Base-by-base conservation (phyloP, 768 basidiomycete genomes). In the Agaricus subrufescens region DNA sequence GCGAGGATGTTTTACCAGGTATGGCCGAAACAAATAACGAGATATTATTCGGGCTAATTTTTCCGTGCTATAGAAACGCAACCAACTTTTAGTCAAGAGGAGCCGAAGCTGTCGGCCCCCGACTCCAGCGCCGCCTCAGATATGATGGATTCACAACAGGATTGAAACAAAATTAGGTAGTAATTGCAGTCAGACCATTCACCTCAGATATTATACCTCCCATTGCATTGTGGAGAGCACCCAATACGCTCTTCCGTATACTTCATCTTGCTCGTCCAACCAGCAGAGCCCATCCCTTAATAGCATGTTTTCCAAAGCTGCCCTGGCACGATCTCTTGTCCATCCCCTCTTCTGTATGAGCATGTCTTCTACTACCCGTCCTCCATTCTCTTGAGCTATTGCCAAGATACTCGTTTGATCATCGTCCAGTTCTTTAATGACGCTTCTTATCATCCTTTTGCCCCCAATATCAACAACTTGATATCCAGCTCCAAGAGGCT, bases 401-500 rank as follows among this genome's bases (percentile, higher is more conserved):
- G 91, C 86, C 29, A 96, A 79, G 2, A 98, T 84, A 25, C 83
- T 78, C 1, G 91, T 82, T 66, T 96, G 93, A 66, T 98, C 96
- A 31, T 85, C 86, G 62, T 98, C 94, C 25, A 98, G 76, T 63
- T 94, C 89, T 65, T 89, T 88, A 25, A 93, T 85, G n/a, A 96
- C 85, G 58, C 87, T 94, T 45, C 94, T 79, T 14, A 98, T 86
- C 82, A 94, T 87, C 72, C 85, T 89, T 62, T 74, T 73, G 43
- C 85, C 80, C n/a, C 82, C 86, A 38, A 94, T 76, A 19, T 84
- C 80, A 46, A 95, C 75, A 23, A 96, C 80, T 61, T 91, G 83
- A 69, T 98, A 98, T 2, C 97, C 97, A n/a, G 91, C 87, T 10
- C 89, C 87, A 3, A 98, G 81, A 0, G 94, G 93, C 59, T 87